These are phyloP conservation scores for Afroboletus lepidellus DNA, from an alignment of 1,284 basidiomycete genomes.

Conservation along the genomic window DNA sequence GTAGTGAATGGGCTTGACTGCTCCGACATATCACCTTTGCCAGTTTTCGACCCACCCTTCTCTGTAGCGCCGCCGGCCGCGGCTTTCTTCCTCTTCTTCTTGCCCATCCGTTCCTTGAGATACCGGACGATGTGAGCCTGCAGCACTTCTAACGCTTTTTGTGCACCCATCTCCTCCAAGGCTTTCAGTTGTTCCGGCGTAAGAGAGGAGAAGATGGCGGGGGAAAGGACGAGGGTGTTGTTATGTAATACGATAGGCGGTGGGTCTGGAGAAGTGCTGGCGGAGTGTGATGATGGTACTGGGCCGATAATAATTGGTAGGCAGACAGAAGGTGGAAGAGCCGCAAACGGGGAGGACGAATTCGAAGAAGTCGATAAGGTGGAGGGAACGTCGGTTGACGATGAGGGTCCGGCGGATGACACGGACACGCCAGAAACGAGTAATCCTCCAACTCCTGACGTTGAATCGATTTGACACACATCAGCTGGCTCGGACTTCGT, in stretches of 20 bases:
- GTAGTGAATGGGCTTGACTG: slow-evolving; percentile 40
- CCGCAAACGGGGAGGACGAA: slow-evolving; percentile 19
- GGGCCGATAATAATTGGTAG: slow-evolving; percentile 64
- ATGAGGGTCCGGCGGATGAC: slow-evolving; percentile 7
- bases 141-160: slow-evolving; percentile 78
- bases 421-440: slow-evolving; percentile 2
- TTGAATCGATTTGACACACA: slow-evolving; percentile 1
- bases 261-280: slow-evolving; percentile 48
- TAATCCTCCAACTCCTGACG: not conserved
- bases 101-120: slow-evolving; percentile 71
- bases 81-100: slow-evolving; percentile 34
- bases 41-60: slow-evolving; percentile 12
- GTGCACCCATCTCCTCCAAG: slow-evolving; percentile 78
- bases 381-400: slow-evolving; percentile 14
- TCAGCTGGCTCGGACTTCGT: slow-evolving; percentile 8
- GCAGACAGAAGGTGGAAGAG: slow-evolving; percentile 36
- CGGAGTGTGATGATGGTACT: slow-evolving; percentile 46
- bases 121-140: slow-evolving; percentile 84
- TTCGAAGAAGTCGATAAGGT: slow-evolving; percentile 22
- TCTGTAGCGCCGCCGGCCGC: slow-evolving; percentile 2
- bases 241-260: slow-evolving; percentile 81
- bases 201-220: slow-evolving; percentile 80
- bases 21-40: slow-evolving; percentile 12
- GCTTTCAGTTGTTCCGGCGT: slow-evolving; percentile 71
- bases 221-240: slow-evolving; percentile 81